Conservation (phyloP, 176 grass and related monocot species). For the Eragrostis curvula region DNA sequence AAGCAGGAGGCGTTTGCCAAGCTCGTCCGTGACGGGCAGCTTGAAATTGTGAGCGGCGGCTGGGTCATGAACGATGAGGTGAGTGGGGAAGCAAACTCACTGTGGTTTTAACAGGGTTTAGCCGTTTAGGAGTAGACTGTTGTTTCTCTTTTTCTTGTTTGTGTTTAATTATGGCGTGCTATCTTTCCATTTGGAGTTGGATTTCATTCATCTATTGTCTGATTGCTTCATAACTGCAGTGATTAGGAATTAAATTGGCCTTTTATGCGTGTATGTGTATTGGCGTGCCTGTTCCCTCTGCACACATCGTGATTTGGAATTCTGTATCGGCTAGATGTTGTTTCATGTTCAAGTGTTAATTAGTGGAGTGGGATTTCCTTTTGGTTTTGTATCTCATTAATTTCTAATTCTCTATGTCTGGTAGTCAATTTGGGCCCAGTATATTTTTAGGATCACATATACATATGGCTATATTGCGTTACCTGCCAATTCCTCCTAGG, state of each 20-base stretch:
- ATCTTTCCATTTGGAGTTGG: slow-evolving; percentile 5
- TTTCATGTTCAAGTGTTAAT: neutral
- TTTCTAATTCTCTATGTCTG: neutral
- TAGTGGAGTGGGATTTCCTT: neutral
- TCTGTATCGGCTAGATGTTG: neutral
- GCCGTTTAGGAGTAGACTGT: neutral
- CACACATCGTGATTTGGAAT: neutral
- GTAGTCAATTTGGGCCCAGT: neutral
- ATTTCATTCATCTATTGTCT: slow-evolving; percentile 20
- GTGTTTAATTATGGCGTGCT: slow-evolving; percentile 1
- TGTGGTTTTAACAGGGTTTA: slow-evolving; percentile 43
- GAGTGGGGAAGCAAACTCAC: slow-evolving; percentile 2
- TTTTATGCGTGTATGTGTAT: neutral
- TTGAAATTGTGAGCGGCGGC: slow-evolving; percentile 96
- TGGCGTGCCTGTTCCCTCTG: neutral
- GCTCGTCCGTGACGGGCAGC: slow-evolving; percentile 81
- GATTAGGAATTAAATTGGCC: neutral
- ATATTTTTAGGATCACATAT: neutral
- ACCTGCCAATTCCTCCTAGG: neutral
- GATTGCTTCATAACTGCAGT: neutral
- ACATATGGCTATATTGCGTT: slow-evolving; percentile 3
- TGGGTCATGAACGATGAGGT: slow-evolving; percentile 99
- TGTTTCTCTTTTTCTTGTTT: neutral
- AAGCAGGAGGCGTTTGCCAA: slow-evolving; percentile 73
- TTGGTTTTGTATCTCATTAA: neutral